These are phyloP conservation scores for Didymella segeticola DNA, from an alignment of 2,329 filamentous ascomycete genomes.

Conservation along the genomic window DNA sequence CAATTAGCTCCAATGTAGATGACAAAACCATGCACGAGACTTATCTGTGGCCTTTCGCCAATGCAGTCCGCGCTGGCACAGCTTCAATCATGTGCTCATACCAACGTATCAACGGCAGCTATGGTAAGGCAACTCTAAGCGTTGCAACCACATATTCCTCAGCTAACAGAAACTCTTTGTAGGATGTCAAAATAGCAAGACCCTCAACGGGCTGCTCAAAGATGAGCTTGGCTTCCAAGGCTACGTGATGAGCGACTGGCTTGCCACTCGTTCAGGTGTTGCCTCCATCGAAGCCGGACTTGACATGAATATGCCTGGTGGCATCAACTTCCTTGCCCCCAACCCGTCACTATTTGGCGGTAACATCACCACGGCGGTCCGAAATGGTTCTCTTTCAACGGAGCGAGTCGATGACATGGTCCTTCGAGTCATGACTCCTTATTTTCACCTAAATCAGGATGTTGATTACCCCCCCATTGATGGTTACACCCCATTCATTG, in stretches of 20 bases:
- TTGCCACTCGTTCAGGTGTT: slow-evolving; percentile 36
- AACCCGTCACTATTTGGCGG: slow-evolving; percentile 42
- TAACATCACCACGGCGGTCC: slow-evolving; percentile 46
- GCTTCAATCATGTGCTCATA: slow-evolving; percentile 67
- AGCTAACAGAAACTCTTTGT: too few relatives aligned
- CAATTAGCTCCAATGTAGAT: slow-evolving; percentile 56
- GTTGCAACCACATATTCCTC: too few relatives aligned
- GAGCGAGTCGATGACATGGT: slow-evolving; percentile 56
- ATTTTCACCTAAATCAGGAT: slow-evolving; percentile 53
- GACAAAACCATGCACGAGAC: slow-evolving; percentile 70
- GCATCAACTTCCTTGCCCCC: slow-evolving; percentile 25
- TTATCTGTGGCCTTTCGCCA: slow-evolving; percentile 71
- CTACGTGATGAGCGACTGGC: slow-evolving; percentile 56
- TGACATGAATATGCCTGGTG: slow-evolving; percentile 55
- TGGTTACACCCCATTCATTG: slow-evolving; percentile 29
- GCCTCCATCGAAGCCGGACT: slow-evolving; percentile 56
- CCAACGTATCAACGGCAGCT: slow-evolving; percentile 41
- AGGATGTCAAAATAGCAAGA: slow-evolving; percentile 45
- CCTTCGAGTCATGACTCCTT: slow-evolving; percentile 54
- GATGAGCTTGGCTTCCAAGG: slow-evolving; percentile 59
- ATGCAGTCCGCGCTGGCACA: slow-evolving; percentile 64
- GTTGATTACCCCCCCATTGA: slow-evolving; percentile 46
- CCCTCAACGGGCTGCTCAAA: slow-evolving; percentile 59
- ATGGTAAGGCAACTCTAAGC: neutral
- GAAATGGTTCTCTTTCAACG: slow-evolving; percentile 51